Conservation (phyloP, 192 early-diverging fungal species). For the Mortierella hygrophila region DNA sequence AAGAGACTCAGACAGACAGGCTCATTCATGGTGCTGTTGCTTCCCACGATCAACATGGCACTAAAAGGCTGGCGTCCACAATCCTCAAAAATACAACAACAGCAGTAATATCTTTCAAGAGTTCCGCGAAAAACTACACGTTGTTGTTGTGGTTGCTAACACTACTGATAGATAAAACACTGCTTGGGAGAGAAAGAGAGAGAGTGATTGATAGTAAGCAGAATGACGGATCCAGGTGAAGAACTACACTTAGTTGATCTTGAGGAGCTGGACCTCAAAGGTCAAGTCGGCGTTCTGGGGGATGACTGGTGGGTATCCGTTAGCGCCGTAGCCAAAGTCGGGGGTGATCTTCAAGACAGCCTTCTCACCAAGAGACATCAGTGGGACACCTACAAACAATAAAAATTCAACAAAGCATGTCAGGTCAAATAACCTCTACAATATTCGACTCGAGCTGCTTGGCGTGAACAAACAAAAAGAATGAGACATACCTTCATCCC, state of each 20-base stretch:
- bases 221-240: not conserved
- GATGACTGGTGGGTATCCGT: slow-evolving; percentile 76
- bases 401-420: slow-evolving; percentile 60
- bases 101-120: no score
- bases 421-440: not conserved
- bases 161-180: not conserved
- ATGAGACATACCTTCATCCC: slow-evolving; percentile 67
- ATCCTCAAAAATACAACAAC: no score
- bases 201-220: no score
- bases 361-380: slow-evolving; percentile 90
- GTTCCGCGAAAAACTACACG: not conserved
- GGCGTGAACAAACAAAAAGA: slow-evolving; percentile 66
- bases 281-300: slow-evolving; percentile 78
- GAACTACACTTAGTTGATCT: slow-evolving; percentile 51
- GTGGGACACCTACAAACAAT: slow-evolving; percentile 81
- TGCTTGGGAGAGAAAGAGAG: not conserved
- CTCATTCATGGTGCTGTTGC: not conserved
- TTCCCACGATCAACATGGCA: not conserved
- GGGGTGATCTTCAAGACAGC: slow-evolving; percentile 84
- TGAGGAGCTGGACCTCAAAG: slow-evolving; percentile 87
- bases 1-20: not conserved
- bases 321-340: slow-evolving; percentile 85
- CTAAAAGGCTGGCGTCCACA: not conserved
- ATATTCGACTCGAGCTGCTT: no score
- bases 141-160: not conserved